Percentiles rank a stretch among this genome's conserved stretches.
Evolutionary conservation across 2,329 filamentous ascomycete species (phyloP).

Genomic region (Aspergillus sclerotialis): DNA sequence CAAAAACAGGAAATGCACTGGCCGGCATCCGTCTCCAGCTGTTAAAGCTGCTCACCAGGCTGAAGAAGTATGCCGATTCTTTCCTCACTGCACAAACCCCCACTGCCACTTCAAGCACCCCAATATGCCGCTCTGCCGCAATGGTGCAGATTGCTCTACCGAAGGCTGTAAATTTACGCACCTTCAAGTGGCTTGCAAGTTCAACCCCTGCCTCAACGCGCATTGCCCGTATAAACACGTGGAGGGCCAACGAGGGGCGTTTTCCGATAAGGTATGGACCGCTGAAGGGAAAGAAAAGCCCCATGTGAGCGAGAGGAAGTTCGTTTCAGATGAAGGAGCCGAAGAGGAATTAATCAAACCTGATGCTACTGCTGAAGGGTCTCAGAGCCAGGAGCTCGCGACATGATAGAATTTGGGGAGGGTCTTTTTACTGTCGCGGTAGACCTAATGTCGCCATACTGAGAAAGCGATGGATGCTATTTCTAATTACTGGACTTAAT

Average conservation of each 20-base stretch:
- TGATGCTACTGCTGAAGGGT: constrained; percentile 25
- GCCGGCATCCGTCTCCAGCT: constrained; percentile 85
- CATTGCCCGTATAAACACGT: constrained; percentile 83
- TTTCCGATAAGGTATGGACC: constrained; percentile 88
- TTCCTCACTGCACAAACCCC: constrained; percentile 82
- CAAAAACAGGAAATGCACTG: constrained; percentile 92
- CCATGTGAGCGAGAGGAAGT: constrained; percentile 83
- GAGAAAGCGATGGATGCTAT: neutral
- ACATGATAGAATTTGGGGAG: constrained; percentile 16
- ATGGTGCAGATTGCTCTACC: constrained; percentile 79
- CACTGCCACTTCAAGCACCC: constrained; percentile 87
- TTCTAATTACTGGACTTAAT: constrained; percentile 5
- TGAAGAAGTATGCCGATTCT: constrained; percentile 85
- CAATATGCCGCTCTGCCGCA: constrained; percentile 77
- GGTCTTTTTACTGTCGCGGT: neutral
- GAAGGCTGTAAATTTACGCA: constrained; percentile 87
- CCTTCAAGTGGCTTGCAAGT: constrained; percentile 76
- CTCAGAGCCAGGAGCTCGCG: constrained; percentile 24
- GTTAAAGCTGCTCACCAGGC: constrained; percentile 69
- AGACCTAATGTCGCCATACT: neutral
- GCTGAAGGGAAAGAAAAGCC: constrained; percentile 48
- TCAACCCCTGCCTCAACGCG: constrained; percentile 85
- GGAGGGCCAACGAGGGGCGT: constrained; percentile 79
- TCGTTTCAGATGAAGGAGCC: constrained; percentile 59
- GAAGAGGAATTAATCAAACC: constrained; percentile 69